Conservation (phyloP, 345 rosid species). For the rapeseed (Brassica napus) region DNA sequence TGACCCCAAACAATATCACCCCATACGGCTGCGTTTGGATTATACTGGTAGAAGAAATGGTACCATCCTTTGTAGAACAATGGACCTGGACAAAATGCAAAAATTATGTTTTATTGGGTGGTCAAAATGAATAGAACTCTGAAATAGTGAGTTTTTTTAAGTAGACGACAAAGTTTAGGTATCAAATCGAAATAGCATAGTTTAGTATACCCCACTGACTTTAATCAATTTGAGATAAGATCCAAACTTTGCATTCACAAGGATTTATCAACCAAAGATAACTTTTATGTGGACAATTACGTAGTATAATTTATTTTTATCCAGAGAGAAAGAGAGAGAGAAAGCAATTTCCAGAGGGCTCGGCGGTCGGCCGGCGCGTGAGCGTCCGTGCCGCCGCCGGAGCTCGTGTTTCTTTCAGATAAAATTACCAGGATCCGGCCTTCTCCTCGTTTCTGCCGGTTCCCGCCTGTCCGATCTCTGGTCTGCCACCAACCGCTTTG, state of each 20-base stretch:
- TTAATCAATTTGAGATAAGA: constrained; percentile 29
- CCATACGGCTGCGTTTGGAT: constrained; percentile 88
- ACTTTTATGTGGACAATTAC: constrained; percentile 20
- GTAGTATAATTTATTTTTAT: too few species aligned
- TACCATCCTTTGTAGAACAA: constrained; percentile 78
- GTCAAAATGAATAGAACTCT: background rate
- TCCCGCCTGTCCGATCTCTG: too few species aligned
- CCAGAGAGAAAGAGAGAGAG: too few species aligned
- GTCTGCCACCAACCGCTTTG: too few species aligned
- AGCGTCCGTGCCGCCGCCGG: too few species aligned
- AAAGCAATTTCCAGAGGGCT: too few species aligned
- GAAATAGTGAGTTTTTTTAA: background rate
- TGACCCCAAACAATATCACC: constrained; percentile 99
- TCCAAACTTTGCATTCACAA: constrained; percentile 27
- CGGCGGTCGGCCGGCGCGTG: too few species aligned
- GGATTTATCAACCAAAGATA: constrained; percentile 16
- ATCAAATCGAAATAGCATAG: constrained; percentile 8
- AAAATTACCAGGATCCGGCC: too few species aligned
- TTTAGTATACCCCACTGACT: constrained; percentile 26
- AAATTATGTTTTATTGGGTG: background rate
- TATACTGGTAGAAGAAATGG: constrained; percentile 93
- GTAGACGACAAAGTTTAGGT: constrained; percentile 12
- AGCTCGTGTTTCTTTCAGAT: too few species aligned
- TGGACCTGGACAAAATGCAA: constrained; percentile 58
- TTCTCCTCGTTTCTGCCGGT: too few species aligned